Percentiles rank a stretch among this genome's conserved stretches.
Evolutionary conservation across 1,284 basidiomycete species (phyloP).

Genomic region (Ceratobasidium papillatum): DNA sequence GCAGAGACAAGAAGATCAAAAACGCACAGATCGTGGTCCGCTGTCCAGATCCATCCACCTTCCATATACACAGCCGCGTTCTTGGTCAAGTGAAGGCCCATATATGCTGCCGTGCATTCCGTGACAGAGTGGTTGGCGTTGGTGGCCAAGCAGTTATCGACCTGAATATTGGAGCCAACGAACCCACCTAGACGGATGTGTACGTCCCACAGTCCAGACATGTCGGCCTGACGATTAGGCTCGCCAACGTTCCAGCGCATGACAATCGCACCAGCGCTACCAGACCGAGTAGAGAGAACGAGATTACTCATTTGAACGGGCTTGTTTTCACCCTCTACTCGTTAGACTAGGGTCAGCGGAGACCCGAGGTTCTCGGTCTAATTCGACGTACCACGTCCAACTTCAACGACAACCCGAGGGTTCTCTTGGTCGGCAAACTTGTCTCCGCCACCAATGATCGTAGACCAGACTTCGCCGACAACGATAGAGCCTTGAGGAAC

Average conservation of each 20-base stretch:
- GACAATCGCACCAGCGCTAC: constrained; percentile 71
- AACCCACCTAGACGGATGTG: constrained; percentile 62
- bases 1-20: neutral
- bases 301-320: constrained; percentile 69
- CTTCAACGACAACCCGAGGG: constrained; percentile 66
- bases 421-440: constrained; percentile 64
- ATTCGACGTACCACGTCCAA: constrained; percentile 55
- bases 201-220: constrained; percentile 75
- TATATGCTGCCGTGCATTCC: constrained; percentile 67
- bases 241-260: constrained; percentile 77
- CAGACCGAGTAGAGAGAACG: constrained; percentile 48
- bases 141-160: constrained; percentile 56
- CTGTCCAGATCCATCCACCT: constrained; percentile 80
- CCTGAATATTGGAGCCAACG: constrained; percentile 65
- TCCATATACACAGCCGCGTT: constrained; percentile 60
- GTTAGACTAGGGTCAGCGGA: neutral
- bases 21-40: constrained; percentile 64
- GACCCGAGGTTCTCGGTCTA: neutral
- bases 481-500: constrained; percentile 77
- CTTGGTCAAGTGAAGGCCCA: constrained; percentile 69
- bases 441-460: constrained; percentile 70
- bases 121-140: constrained; percentile 53
- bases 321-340: constrained; percentile 55
- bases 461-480: constrained; percentile 79
- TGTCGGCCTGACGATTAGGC: constrained; percentile 61